Conservation (phyloP, 2,329 filamentous ascomycete species). For the Verruconis gallopava region DNA sequence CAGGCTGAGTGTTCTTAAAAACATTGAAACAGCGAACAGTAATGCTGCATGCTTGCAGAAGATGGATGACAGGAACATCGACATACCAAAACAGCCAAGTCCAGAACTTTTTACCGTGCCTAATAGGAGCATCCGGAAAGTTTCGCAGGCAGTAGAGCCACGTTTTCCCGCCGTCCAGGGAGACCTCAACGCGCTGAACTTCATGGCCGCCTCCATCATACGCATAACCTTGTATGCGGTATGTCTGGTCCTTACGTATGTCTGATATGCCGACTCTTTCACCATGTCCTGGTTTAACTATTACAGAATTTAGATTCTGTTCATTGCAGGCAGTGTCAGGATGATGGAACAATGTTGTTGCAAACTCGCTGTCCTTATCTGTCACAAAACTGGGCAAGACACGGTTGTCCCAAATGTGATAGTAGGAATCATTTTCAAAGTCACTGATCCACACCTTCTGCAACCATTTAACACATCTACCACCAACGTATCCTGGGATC, state of each 20-base stretch:
- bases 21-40: conserved; percentile 36
- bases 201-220: conserved; percentile 39
- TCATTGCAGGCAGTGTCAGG: conserved; percentile 36
- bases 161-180: conserved; percentile 32
- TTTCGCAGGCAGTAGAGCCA: conserved; percentile 38
- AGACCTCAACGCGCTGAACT: conserved; percentile 37
- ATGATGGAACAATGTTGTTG: conserved; percentile 34
- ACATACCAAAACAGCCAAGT: conserved; percentile 41
- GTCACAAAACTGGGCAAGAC: conserved; percentile 36
- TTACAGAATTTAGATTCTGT: conserved; percentile 37
- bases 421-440: conserved; percentile 28
- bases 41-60: conserved; percentile 31
- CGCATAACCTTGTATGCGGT: conserved; percentile 24
- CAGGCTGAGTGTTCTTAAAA: conserved; percentile 39
- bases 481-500: conserved; percentile 31
- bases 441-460: conserved; percentile 28
- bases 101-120: conserved; percentile 42
- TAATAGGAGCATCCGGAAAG: conserved; percentile 35
- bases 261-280: conserved; percentile 29
- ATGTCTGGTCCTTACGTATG: conserved; percentile 25
- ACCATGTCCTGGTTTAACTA: conserved; percentile 33
- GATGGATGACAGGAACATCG: conserved; percentile 32
- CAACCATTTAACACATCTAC: conserved; percentile 31
- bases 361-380: conserved; percentile 36
- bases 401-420: conserved; percentile 39